These are phyloP conservation scores for Karstenula rhodostoma DNA, from an alignment of 2,329 filamentous ascomycete genomes.

Conservation along the genomic window DNA sequence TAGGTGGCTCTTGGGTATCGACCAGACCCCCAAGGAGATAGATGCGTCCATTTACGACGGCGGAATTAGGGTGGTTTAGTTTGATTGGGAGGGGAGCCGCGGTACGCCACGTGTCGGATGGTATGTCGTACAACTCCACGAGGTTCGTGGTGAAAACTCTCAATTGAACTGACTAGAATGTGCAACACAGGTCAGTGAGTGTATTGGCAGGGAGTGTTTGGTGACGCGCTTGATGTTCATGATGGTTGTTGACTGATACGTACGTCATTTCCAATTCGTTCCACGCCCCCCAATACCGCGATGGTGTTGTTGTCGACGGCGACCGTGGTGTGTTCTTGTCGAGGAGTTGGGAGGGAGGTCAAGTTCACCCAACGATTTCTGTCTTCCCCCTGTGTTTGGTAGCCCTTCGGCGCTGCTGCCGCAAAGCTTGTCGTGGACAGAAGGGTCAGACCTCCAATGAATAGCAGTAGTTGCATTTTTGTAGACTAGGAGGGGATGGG, in stretches of 20 bases:
- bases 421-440: background rate
- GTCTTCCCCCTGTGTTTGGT: background rate
- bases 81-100: conserved; percentile 14
- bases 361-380: conserved; percentile 8
- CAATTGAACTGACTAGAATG: conserved; percentile 1
- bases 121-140: conserved; percentile 14
- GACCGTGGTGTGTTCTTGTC: conserved; percentile 16
- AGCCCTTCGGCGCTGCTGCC: background rate
- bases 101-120: conserved; percentile 16
- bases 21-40: conserved; percentile 21
- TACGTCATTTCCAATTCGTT: conserved; percentile 2
- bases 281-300: conserved; percentile 15
- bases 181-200: too few species aligned
- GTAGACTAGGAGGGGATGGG: background rate
- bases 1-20: background rate
- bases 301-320: conserved; percentile 14
- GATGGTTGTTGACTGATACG: background rate
- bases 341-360: background rate
- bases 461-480: background rate
- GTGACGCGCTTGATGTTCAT: too few species aligned
- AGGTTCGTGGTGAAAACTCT: conserved; percentile 1
- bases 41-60: conserved; percentile 17
- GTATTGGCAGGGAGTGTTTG: too few species aligned
- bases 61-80: conserved; percentile 22
- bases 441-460: background rate